These are phyloP conservation scores for Aureobasidium sp. DNA, from an alignment of 2,329 filamentous ascomycete genomes.

Conservation along the genomic window DNA sequence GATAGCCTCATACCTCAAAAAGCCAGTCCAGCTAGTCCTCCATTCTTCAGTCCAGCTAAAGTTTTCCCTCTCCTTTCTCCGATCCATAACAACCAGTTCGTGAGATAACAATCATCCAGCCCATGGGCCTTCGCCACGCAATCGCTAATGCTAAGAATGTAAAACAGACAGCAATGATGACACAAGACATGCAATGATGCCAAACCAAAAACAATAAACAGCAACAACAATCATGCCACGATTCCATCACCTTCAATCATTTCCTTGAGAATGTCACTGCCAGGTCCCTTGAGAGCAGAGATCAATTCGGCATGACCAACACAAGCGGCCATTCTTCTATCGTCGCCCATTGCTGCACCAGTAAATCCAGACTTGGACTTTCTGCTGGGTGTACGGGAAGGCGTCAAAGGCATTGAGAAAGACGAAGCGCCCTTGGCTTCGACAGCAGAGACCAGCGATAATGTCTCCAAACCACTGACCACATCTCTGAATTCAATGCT, in stretches of 20 bases:
- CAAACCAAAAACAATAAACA: background rate
- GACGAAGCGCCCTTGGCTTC: conserved; percentile 55
- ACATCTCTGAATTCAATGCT: conserved; percentile 93
- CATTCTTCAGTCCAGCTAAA: background rate
- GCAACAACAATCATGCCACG: background rate
- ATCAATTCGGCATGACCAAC: conserved; percentile 30
- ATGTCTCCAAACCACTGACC: conserved; percentile 77
- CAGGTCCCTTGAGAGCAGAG: conserved; percentile 28
- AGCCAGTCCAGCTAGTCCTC: background rate
- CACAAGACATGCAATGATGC: background rate
- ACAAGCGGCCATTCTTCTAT: conserved; percentile 38
- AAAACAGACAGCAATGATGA: background rate
- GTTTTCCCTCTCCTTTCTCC: background rate
- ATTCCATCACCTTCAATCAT: conserved; percentile 29
- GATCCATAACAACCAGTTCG: background rate
- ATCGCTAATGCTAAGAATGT: background rate
- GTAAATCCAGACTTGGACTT: conserved; percentile 29
- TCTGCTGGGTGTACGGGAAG: conserved; percentile 64
- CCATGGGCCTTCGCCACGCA: background rate
- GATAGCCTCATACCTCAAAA: background rate
- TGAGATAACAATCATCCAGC: background rate
- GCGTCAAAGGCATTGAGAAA: conserved; percentile 52
- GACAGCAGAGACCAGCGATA: conserved; percentile 68
- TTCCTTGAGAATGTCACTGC: conserved; percentile 30
- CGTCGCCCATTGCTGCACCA: conserved; percentile 53